These are phyloP conservation scores for Ciborinia camelliae DNA, from an alignment of 2,329 filamentous ascomycete species.

Conservation along the genomic window DNA sequence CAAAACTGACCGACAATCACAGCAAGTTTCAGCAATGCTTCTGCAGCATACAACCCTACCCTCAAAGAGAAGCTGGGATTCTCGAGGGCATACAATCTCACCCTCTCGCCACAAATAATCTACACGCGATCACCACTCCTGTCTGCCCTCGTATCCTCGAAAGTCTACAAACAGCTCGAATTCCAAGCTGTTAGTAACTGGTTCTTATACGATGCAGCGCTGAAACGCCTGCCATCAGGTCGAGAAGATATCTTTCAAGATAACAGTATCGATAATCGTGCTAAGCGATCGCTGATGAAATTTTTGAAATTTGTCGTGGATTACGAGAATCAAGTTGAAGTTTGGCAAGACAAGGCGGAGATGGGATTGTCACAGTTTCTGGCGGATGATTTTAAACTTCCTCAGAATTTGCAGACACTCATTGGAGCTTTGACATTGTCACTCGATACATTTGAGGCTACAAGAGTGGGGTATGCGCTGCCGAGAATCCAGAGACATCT, in stretches of 20 bases:
- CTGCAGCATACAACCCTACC: constrained; percentile 24
- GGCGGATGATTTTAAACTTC: constrained; percentile 61
- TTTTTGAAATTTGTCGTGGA: constrained; percentile 84
- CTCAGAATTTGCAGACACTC: constrained; percentile 62
- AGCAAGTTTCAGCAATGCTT: constrained; percentile 33
- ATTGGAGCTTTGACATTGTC: constrained; percentile 72
- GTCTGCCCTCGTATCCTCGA: constrained; percentile 79
- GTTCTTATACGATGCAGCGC: constrained; percentile 61
- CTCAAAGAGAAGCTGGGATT: constrained; percentile 48
- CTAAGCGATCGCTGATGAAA: constrained; percentile 87
- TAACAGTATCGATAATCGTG: constrained; percentile 68
- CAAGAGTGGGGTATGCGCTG: constrained; percentile 63
- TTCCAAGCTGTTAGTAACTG: constrained; percentile 92
- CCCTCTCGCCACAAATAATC: constrained; percentile 80
- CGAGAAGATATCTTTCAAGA: constrained; percentile 89
- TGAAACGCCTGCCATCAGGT: constrained; percentile 78
- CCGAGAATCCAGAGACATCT: constrained; percentile 74
- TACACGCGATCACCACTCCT: constrained; percentile 79
- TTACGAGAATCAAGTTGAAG: constrained; percentile 57
- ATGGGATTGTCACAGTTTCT: constrained; percentile 58
- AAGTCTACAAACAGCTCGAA: constrained; percentile 83
- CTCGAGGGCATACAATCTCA: constrained; percentile 75
- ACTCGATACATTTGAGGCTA: constrained; percentile 51
- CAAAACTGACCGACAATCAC: constrained; percentile 24
- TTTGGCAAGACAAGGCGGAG: constrained; percentile 57